A percentile compares a stretch with the other conserved stretches of the same genome.
These are phyloP conservation scores for Penicillium sp. DNA, from an alignment of 2,329 filamentous ascomycete species.

Conservation along the genomic window DNA sequence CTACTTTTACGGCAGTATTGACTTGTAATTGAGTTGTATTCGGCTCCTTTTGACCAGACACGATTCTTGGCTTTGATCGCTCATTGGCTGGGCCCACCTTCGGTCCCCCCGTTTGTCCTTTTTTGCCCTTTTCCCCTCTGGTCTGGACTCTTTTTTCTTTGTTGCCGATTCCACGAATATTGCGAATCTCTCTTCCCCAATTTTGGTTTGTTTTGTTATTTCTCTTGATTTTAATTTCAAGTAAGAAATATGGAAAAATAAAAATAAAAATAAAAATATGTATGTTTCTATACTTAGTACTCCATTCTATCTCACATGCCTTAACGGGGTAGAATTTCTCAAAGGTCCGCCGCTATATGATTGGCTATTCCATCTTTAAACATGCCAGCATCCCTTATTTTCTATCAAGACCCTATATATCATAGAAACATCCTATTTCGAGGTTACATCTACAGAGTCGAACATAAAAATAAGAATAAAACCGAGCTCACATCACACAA, in stretches of 20 bases:
- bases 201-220: neutral
- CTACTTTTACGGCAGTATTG: neutral
- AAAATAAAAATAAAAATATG: neutral
- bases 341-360: neutral
- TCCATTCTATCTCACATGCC: constrained; percentile 4
- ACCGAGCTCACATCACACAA: neutral
- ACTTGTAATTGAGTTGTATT: neutral
- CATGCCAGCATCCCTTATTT: neutral
- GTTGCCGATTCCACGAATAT: neutral
- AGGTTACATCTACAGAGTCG: neutral
- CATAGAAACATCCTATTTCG: neutral
- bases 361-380: neutral
- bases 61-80: neutral
- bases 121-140: constrained; percentile 9
- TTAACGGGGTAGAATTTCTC: neutral
- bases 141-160: constrained; percentile 6
- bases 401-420: neutral
- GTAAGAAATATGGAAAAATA: neutral
- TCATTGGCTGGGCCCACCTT: neutral
- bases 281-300: neutral
- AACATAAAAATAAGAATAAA: neutral
- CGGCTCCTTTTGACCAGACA: neutral
- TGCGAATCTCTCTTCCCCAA: neutral
- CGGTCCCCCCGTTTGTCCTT: neutral
- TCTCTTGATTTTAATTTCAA: neutral